Base-by-base conservation (phyloP, 2,329 filamentous ascomycete genomes). In the Biscogniauxia sp. region DNA sequence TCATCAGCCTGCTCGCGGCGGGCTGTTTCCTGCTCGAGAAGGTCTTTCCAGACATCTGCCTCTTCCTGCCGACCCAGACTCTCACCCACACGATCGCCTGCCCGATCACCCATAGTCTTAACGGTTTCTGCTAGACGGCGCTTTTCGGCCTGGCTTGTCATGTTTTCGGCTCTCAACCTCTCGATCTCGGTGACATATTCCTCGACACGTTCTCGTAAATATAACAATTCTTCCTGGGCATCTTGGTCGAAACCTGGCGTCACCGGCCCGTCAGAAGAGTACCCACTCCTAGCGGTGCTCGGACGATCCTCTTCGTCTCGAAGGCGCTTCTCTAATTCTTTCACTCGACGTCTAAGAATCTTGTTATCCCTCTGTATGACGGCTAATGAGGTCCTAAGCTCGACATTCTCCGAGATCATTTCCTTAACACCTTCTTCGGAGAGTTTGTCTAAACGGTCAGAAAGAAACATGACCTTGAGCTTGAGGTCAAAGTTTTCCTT, bases 401-500 rank as follows among this genome's bases (percentile, higher is more conserved):
- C 93, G 4, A 98, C 94, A 70, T 97, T 99, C 76, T 97, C 94
- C 52, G 92, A 93, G 69, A 98, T 96, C 89, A 97, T 96, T 74
- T 97, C 94, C 77, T 96, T 96, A 74, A 99, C 89, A 65, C 93
- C 93, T 77, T 98, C 94, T 74, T 98, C 94, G 1, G 93, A 97
- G 51, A 96, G 85, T 72, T 94, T 95, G 75, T 96, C 93, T 20
- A 99, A 80, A 1, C 94, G 90, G 74, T 98, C 92, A 70, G 94
- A 96, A 54, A 99, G 84, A 72, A 97, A 99, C 82, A 97, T 96
- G 66, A 98, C 95, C 74, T 97, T 96, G 76, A 98, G 88, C 77
- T 98, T 97, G 58, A 98, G 79, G 73, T 97, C 94, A 73, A 98
- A 99, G 66, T 99, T 99, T 75, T 99, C 95, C 77, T 99, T 99